phyloP scores from a whole-genome alignment of 148 eudicot genomes.

The Drosera capensis region DNA sequence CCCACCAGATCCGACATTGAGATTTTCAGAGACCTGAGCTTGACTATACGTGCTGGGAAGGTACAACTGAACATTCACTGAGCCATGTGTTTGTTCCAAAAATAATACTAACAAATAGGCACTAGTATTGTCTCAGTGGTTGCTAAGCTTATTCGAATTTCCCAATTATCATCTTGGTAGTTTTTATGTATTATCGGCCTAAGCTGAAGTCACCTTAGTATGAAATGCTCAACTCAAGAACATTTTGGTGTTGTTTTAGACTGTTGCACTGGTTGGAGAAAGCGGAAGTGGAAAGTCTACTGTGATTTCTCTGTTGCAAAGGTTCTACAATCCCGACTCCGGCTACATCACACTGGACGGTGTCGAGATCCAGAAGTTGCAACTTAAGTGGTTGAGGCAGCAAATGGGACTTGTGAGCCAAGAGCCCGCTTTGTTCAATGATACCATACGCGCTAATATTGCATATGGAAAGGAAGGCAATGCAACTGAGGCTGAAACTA shows the following conservation, averaged over 20 bases:
- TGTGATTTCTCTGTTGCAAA: slow-evolving; percentile 51
- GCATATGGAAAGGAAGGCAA: slow-evolving; percentile 56
- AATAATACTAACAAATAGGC: neutral
- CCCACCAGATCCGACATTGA: slow-evolving; percentile 50
- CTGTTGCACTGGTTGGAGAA: slow-evolving; percentile 69
- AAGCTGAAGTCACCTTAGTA: too few relatives aligned
- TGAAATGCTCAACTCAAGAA: too few relatives aligned
- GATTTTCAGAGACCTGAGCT: slow-evolving; percentile 38
- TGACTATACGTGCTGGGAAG: slow-evolving; percentile 50
- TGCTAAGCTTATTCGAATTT: neutral
- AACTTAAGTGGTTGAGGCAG: slow-evolving; percentile 59
- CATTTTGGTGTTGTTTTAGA: slow-evolving; percentile 16
- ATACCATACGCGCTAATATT: slow-evolving; percentile 57
- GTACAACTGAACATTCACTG: slow-evolving; percentile 9
- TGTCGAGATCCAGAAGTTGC: slow-evolving; percentile 42
- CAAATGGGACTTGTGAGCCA: slow-evolving; percentile 84
- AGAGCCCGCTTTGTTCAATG: slow-evolving; percentile 54
- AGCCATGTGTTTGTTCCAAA: neutral
- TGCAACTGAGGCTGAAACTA: slow-evolving; percentile 44
- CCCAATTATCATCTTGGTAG: too few relatives aligned
- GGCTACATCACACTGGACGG: slow-evolving; percentile 53
- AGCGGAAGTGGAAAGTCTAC: slow-evolving; percentile 87
- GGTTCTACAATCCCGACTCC: slow-evolving; percentile 57
- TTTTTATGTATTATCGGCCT: too few relatives aligned
- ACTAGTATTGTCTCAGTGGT: neutral